Base-by-base conservation (phyloP, 164 flowering plant genomes). In the Houttuynia cordata region DNA sequence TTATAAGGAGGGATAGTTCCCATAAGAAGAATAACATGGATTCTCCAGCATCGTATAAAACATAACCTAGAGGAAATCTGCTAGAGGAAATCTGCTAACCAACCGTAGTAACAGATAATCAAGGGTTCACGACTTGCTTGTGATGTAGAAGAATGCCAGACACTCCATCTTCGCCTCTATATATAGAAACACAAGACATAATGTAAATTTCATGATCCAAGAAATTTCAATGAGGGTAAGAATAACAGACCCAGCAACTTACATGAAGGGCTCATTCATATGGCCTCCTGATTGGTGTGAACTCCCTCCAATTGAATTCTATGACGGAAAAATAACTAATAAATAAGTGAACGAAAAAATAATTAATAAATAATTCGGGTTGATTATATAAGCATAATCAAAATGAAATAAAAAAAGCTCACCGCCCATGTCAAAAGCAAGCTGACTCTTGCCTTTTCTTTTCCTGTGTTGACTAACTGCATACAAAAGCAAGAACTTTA, bases 371-470 rank as follows among this genome's bases (percentile, higher is more conserved):
- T 54, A 42, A 10, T 42, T 14, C 1, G 14, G 17, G 49, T 10
- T 42, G 17, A 42, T 42, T 42, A 14, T 10, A 42, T 42, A 1
- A 42, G 9, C 49, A 42, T 14, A 10, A 14, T 10, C 17, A 14
- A 42, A 40, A 42, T 49, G 14, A 56, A 39, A 23, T 34, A n/a
- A 34, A 71, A 37, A 41, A 50, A 84, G 55, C 85, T 76, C 76
- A 92, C 98, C 69, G 98, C 96, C 98, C 98, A 92, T 9, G 98
- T 89, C 57, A 89, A 84, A 15, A 83, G 85, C 73, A 92, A 88
- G 74, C 96, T 89, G 64, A 84, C 96, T 82, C 85, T 87, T 59
- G 93, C 96, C 70, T 87, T 79, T 71, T 86, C 95, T 76, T 67
- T 87, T 62, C 98, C 98, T 23, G 88, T 85, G 75, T 92, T 92